Evolutionary conservation across 331 rosid genomes (phyloP), one percentile per base, ranked within the genome.

Genomic region (Quercus phellos): DNA sequence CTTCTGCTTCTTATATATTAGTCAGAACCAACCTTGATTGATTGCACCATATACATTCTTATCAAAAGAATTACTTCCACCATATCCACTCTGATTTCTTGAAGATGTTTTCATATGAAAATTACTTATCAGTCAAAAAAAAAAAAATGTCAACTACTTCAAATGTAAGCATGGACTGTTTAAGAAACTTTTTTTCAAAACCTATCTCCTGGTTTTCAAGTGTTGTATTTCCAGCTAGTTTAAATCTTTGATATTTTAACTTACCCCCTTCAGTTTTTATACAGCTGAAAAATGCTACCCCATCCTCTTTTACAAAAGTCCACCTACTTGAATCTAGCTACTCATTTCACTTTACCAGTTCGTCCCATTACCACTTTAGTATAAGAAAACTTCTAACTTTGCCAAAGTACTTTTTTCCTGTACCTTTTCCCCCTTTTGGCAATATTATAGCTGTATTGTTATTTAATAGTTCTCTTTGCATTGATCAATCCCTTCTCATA

Each of bases 1-100:
- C 55, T 75, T 81, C 51, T 29, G 61, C 58, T 74, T 32, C 46
- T 70, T 56, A 21, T 46, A 56, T 77, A 43, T 68, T 64, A 32
- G 22, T 75, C 81, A 42, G 76, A 76, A 73, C 30, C 42, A 55
- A 26, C 12, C 64, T 30, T 55, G 19, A 71, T 58, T 54, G 53
- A 10, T 46, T 46, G 53, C 53, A 11, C 53, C 53, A 46, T 46
- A 10, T 46, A 11, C 53, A 10, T 46, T 2, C 53, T 46, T 46
- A 11, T 10, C 14, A 46, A 46, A 13, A 46, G 16, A 46, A 46
- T 46, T 77, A 35, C 32, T 42, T 51, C 50, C 30, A 1, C 72
- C 17, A 32, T 19, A 11, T 24, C 46, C 73, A 71, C 54, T 68
- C 59, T 32, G 24, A 69, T 55, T 73, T 75, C 26, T 59, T 59